Base-by-base conservation (phyloP, 257 asterid species). In the Forsythia suspensa region DNA sequence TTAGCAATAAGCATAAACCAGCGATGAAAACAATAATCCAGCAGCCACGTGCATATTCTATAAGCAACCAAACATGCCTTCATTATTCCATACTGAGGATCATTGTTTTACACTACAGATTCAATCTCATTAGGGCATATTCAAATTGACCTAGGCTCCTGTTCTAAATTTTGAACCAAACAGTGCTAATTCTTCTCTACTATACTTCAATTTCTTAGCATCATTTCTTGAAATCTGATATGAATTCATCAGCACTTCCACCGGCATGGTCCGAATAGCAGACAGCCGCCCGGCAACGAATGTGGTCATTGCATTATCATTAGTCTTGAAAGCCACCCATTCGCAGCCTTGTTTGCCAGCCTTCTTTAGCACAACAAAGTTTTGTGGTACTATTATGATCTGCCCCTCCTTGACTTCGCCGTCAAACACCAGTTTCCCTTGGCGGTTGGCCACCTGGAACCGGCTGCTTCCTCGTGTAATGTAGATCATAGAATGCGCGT, bases 311-410 rank as follows among this genome's bases (percentile, higher is more conserved):
- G 92, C 95, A 11, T 90, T 88, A 52, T 88, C 93, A 76, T 84
- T 89, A 10, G 96, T 92, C 86, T 86, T 86, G 89, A 92, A 85
- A 0, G 91, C 20, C 24, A 92, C 73, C 82, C 79, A 92, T 77
- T 92, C 97, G 40, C 88, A 85, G 10, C 97, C 97, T 61, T 82
- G 42, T 10, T 89, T 71, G 41, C 86, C 80, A 0, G 96, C 97
- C 55, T 72, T 89, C 84, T 89, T 89, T 8, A 87, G 44, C 11
- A 81, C 82, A 0, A 78, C 96, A 21, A 86, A 91, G 86, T 91
- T 85, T 44, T 91, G 95, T 3, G 97, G 97, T 7, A 91, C 79
- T 10, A 92, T 8, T 8, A 92, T 4, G 16, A 91, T 83, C 48
- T 91, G 95, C 0, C 92, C 92, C 72, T 86, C 76, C 1, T 43